Evolutionary conservation across 192 early-diverging fungal genomes (phyloP).

Genomic region (Thamnidium elegans): DNA sequence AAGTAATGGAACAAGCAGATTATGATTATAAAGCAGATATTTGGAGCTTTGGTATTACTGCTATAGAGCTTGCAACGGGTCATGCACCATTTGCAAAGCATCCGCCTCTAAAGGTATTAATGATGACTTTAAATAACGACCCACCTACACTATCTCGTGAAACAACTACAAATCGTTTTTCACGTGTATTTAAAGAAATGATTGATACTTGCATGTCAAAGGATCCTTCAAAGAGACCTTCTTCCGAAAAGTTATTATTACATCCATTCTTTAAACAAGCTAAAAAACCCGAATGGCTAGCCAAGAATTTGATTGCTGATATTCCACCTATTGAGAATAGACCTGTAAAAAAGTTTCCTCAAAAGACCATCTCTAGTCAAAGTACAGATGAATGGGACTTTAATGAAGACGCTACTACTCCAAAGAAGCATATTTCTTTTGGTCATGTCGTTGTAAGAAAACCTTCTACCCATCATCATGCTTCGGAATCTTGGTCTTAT

Average conservation of each 20-base stretch:
- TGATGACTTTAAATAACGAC: constrained; percentile 83
- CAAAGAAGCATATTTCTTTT: constrained; percentile 44
- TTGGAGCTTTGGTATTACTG: constrained; percentile 90
- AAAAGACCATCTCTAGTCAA: constrained; percentile 34
- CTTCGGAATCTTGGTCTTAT: constrained; percentile 5
- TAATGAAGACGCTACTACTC: constrained; percentile 27
- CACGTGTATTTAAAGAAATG: constrained; percentile 80
- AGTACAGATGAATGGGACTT: constrained; percentile 70
- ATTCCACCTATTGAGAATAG: constrained; percentile 71
- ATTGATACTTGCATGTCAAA: constrained; percentile 80
- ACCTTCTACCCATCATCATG: constrained; percentile 15
- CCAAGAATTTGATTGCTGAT: constrained; percentile 52
- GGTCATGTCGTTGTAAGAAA: constrained; percentile 37
- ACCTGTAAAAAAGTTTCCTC: constrained; percentile 52
- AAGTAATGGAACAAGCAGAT: constrained; percentile 88
- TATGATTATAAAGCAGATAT: constrained; percentile 91
- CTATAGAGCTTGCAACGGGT: constrained; percentile 81
- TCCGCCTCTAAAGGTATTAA: constrained; percentile 85
- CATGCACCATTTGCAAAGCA: constrained; percentile 90
- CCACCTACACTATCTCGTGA: constrained; percentile 83
- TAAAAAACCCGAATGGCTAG: constrained; percentile 69
- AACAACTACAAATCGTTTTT: constrained; percentile 67
- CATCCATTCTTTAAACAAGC: constrained; percentile 80
- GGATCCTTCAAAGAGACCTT: constrained; percentile 73
- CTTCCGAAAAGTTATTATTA: constrained; percentile 69